Conservation (phyloP, 352 stramenopile species). For the Pythium phragmiticola region DNA sequence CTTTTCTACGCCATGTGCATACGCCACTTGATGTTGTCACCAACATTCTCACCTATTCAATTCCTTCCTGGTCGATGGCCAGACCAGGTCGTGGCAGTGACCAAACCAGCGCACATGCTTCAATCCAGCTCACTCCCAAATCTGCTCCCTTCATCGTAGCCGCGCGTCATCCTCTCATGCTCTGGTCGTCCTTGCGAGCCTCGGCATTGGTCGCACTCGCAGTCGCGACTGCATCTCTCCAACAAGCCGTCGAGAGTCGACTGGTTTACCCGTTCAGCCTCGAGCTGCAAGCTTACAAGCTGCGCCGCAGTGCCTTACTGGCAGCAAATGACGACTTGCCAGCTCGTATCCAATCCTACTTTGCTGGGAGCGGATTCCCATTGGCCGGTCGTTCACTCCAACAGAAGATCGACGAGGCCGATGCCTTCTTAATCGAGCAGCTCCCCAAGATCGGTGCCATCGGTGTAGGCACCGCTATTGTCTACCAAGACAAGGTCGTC, state of each 20-base stretch:
- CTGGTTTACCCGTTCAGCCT: not conserved
- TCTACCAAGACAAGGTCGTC: constrained; percentile 48
- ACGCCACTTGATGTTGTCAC: too few species aligned
- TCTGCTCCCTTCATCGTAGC: not conserved
- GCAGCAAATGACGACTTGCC: constrained; percentile 14
- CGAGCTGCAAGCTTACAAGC: constrained; percentile 1
- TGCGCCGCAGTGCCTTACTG: not conserved
- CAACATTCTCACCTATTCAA: too few species aligned
- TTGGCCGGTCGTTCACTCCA: constrained; percentile 34
- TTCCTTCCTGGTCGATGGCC: not conserved
- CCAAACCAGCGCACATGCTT: not conserved
- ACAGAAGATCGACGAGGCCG: constrained; percentile 44
- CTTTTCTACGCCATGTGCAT: too few species aligned
- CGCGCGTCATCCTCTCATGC: not conserved
- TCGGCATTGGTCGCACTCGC: not conserved
- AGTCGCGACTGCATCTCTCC: not conserved
- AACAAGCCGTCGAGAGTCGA: constrained; percentile 1
- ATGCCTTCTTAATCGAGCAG: constrained; percentile 43
- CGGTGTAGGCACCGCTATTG: constrained; percentile 42
- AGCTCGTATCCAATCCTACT: constrained; percentile 36
- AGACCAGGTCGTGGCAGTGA: not conserved
- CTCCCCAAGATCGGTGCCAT: constrained; percentile 35
- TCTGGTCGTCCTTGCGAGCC: not conserved
- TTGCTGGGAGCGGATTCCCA: constrained; percentile 35
- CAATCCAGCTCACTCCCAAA: not conserved